Evolutionary conservation across 1,284 basidiomycete genomes (phyloP).

Genomic region (Papiliotrema flavescens): DNA sequence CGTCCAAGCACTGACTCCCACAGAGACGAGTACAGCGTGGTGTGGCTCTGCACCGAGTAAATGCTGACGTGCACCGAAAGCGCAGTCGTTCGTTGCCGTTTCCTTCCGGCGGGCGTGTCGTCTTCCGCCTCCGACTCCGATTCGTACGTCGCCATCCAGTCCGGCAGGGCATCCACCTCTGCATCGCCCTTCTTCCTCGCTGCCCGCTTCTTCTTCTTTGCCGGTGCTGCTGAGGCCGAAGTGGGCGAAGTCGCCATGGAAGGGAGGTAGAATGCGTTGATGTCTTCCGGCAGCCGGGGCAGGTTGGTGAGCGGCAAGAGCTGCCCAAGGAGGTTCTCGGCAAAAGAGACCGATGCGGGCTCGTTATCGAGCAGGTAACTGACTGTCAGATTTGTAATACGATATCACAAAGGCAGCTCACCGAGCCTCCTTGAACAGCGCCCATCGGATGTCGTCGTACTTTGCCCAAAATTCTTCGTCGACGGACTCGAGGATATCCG

Average conservation of each 20-base stretch:
- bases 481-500: conserved; percentile 56
- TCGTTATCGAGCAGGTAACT: conserved; percentile 4
- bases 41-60: conserved; percentile 31
- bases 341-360: conserved; percentile 24
- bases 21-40: conserved; percentile 29
- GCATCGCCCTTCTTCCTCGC: conserved; percentile 10
- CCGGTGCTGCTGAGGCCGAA: conserved; percentile 35
- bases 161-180: conserved; percentile 37
- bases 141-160: conserved; percentile 50
- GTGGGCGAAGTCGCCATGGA: conserved; percentile 58
- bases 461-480: conserved; percentile 49
- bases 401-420: conserved; percentile 43
- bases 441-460: conserved; percentile 78
- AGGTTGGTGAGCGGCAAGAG: conserved; percentile 77
- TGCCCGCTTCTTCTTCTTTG: conserved; percentile 13
- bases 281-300: conserved; percentile 67
- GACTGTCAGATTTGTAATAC: not conserved
- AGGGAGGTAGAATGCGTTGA: conserved; percentile 82
- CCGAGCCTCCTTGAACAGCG: conserved; percentile 82
- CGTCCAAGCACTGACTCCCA: conserved; percentile 36
- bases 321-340: conserved; percentile 66
- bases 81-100: conserved; percentile 37
- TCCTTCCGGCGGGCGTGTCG: conserved; percentile 21
- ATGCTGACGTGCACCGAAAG: conserved; percentile 35
- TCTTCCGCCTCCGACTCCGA: conserved; percentile 51